Evolutionary conservation across 805 yeast species (phyloP), one percentile per base, ranked within the genome.

Genomic region (Jamesozyma rosinii): DNA sequence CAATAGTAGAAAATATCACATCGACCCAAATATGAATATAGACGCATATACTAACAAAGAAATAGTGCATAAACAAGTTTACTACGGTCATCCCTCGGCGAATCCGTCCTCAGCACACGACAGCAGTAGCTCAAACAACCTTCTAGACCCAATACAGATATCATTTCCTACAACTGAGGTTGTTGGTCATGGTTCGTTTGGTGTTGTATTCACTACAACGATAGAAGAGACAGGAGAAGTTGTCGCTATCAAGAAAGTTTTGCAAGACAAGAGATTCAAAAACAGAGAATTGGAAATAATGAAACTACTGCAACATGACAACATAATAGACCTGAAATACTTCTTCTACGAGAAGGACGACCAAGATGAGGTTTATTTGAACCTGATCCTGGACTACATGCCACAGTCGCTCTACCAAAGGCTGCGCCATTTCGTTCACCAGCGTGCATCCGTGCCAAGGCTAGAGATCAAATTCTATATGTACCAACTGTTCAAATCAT

Each of bases 101-200:
- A 13, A 11, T 11, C 11, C 29, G 11, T 8, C 29, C 29, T 24
- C 29, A 8, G 6, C 29, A 8, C 6, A 24, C 29, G 29, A 24
- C 10, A n/a, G n/a, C n/a, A n/a, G n/a, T n/a, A n/a, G n/a, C n/a
- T n/a, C n/a, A n/a, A 24, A 11, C 11, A 24, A 24, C 43, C 44
- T 13, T n/a, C 13, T 10, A 13, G 32, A 37, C n/a, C 51, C 51
- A 15, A 44, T 65, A 40, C 74, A 76, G 41, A 75, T 90, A 44
- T 77, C 80, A 39, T 87, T 85, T 66, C 82, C 89, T 15, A 87
- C 82, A 55, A 76, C 85, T 34, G 83, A 85, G 52, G 88, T 89
- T 74, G 92, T 90, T 35, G 98, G 98, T n/a, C 94, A 86, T 64
- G 98, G 98, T 10, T 89, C 97, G n/a, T 92, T 92, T 68, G 98